These are phyloP conservation scores for Musa troglodytarum DNA, from an alignment of 176 grass and related monocot genomes.

Conservation along the genomic window DNA sequence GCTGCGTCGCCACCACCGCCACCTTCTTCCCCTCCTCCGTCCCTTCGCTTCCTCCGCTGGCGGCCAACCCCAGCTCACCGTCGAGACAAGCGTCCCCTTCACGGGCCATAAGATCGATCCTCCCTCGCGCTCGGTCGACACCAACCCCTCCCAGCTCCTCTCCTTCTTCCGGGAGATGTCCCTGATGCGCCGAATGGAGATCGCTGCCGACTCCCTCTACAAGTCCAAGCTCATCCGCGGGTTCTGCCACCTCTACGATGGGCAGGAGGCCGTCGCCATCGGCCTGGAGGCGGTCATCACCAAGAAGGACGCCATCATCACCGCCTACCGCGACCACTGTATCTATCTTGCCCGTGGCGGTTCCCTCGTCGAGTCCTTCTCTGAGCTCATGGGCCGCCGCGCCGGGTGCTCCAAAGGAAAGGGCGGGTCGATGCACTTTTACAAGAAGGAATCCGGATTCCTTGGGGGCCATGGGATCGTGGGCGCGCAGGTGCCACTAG, in stretches of 20 bases:
- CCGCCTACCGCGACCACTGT: constrained; percentile 94
- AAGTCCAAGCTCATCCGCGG: constrained; percentile 94
- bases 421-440: constrained; percentile 93
- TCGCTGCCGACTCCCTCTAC: constrained; percentile 91
- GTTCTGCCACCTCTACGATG: constrained; percentile 98
- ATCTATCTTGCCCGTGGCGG: constrained; percentile 63
- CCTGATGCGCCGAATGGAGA: constrained; percentile 69
- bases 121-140: constrained; percentile 26
- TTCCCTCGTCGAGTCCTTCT: constrained; percentile 37
- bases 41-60: constrained; percentile 28
- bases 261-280: constrained; percentile 62
- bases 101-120: constrained; percentile 41
- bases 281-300: constrained; percentile 67
- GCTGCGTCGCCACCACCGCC: neutral
- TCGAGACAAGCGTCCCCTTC: constrained; percentile 68
- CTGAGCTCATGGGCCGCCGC: constrained; percentile 81
- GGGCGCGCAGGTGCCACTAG: constrained; percentile 77
- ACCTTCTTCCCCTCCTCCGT: constrained; percentile 37
- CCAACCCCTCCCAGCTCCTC: constrained; percentile 35
- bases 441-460: constrained; percentile 81
- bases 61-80: constrained; percentile 27
- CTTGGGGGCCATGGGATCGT: constrained; percentile 85
- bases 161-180: constrained; percentile 60
- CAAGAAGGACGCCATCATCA: constrained; percentile 74
- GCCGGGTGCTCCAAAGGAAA: constrained; percentile 63